Base-by-base conservation (phyloP, 495 filamentous ascomycete species). In the Trichoderma reesei region DNA sequence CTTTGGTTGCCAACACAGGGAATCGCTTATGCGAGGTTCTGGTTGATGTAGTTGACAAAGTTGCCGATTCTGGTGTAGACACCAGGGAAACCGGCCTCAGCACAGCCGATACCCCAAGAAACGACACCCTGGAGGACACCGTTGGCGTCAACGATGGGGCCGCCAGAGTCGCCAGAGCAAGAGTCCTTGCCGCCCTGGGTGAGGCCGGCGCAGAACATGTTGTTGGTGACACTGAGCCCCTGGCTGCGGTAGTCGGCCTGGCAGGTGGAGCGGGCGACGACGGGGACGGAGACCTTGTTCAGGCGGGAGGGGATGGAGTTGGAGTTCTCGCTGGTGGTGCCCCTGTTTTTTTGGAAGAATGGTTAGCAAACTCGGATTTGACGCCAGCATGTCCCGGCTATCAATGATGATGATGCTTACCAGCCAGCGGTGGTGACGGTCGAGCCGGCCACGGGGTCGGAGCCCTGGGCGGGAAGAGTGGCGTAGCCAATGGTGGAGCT, bases 141-240 rank as follows among this genome's bases (percentile, higher is more conserved):
- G 33, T 41, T 41, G 31, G 51, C 63, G 41, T 67, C 62, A 18
- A 64, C 44, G 38, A 67, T 65, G 37, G 66, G 66, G 14, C 66
- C 63, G 51, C 66, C 66, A 59, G 36, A 46, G 63, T 67, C 66
- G 6, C 64, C 64, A 18, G 54, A 56, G 64, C 66, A 67, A 18
- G 63, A 61, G 54, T 64, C 66, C 62, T 67, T 67, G 34, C 66
- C 66, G 56, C 64, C 66, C 46, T 64, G 63, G 31, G 54, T 42
- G 1, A 60, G 63, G 34, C 63, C 66, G 36, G 66, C 66, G 59
- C 66, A 67, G 64, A 67, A 38, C 66, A 65, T 64, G 63, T 67
- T 67, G 56, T 33, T 34, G 31, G 66, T 54, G 59, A 65, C 51
- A 33, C 20, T 37, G 39, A 26, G 36, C 18, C n/a, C n/a, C n/a